These are phyloP conservation scores for Apiospora phragmitis DNA, from an alignment of 2,329 filamentous ascomycete genomes.

Conservation along the genomic window DNA sequence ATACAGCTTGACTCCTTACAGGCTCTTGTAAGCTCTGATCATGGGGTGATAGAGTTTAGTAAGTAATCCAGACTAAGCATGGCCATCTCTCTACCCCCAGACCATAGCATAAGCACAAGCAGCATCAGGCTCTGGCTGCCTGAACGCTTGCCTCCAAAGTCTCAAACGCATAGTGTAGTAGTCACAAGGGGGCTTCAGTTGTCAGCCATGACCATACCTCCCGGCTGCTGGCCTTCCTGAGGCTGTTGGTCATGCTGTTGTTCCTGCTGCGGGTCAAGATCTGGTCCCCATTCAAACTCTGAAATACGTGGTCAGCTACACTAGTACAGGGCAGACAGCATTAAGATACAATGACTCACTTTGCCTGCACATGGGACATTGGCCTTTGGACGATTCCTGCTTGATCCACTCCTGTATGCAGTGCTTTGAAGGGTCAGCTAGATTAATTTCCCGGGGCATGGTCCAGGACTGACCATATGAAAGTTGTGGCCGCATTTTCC, in stretches of 20 bases:
- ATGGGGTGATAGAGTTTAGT: neutral
- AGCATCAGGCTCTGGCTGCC: neutral
- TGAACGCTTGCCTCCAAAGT: neutral
- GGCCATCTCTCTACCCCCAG: neutral
- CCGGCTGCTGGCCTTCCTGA: conserved; percentile 1
- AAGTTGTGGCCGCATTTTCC: conserved; percentile 98
- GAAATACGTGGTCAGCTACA: conserved; percentile 14
- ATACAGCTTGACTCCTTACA: neutral
- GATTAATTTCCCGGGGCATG: conserved; percentile 11
- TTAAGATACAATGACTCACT: conserved; percentile 53
- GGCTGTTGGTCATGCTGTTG: conserved; percentile 22
- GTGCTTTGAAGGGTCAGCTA: conserved; percentile 59
- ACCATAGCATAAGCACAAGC: too few species aligned
- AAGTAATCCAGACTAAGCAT: neutral
- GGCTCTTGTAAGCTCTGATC: neutral
- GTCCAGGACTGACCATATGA: conserved; percentile 77
- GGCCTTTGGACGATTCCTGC: conserved; percentile 87
- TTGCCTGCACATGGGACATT: conserved; percentile 98
- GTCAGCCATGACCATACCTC: conserved; percentile 5
- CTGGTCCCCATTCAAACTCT: conserved; percentile 35
- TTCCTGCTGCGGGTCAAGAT: conserved; percentile 19
- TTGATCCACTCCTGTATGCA: conserved; percentile 96
- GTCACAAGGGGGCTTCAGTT: neutral
- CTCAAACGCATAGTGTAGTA: neutral
- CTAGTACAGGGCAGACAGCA: neutral